Percentiles rank a stretch among this genome's conserved stretches.
Conservation (phyloP, 164 flowering plant species). For the Dillenia suffruticosa region DNA sequence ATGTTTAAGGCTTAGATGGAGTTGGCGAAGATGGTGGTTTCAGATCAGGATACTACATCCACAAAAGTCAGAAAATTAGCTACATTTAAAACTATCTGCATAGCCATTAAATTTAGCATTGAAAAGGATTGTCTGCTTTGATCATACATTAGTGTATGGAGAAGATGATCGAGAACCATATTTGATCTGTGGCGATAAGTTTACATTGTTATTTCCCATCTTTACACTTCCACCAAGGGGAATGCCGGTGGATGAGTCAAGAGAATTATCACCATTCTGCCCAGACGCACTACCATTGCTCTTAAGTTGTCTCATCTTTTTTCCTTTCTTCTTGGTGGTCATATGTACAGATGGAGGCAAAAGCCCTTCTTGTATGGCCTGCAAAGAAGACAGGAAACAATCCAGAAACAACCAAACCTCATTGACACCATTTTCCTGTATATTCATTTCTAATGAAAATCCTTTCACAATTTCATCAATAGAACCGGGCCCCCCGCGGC, state of each 20-base stretch:
- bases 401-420: background rate
- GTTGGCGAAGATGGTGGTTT: conserved; percentile 71
- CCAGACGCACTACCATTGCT: conserved; percentile 24
- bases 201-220: conserved; percentile 17
- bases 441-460: background rate
- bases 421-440: background rate
- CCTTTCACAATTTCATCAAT: background rate
- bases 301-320: conserved; percentile 24
- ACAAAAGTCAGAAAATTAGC: background rate
- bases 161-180: conserved; percentile 31
- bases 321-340: conserved; percentile 33
- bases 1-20: conserved; percentile 46
- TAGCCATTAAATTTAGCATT: background rate
- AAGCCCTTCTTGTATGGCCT: conserved; percentile 70
- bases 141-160: conserved; percentile 61
- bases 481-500: no score
- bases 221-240: conserved; percentile 7
- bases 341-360: conserved; percentile 75
- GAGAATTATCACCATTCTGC: conserved; percentile 13
- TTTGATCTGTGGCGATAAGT: conserved; percentile 14
- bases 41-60: conserved; percentile 59
- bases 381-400: conserved; percentile 14
- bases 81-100: background rate
- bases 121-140: conserved; percentile 1
- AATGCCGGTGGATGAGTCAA: conserved; percentile 12